Conservation (phyloP, 2,329 filamentous ascomycete genomes). For the Venturia nashicola region DNA sequence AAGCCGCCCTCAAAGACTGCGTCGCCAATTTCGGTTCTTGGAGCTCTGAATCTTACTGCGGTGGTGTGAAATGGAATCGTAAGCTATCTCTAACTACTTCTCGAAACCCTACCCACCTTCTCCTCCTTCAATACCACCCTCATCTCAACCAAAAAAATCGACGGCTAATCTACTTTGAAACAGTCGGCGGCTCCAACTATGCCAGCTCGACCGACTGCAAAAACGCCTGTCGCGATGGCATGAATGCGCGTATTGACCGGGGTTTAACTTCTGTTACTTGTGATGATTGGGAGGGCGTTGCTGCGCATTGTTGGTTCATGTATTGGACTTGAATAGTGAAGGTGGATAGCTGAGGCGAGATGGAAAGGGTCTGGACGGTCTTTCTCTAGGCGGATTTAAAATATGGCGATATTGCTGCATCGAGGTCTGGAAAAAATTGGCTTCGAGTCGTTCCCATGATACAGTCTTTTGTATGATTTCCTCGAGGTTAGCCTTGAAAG, state of each 20-base stretch:
- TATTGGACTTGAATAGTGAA: not conserved
- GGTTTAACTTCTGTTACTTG: not conserved
- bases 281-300: not conserved
- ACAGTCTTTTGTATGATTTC: too few relatives aligned
- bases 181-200: not conserved
- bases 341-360: too few relatives aligned
- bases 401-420: too few relatives aligned
- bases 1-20: not conserved
- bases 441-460: too few relatives aligned
- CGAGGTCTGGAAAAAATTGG: too few relatives aligned
- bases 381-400: too few relatives aligned
- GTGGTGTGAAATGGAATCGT: not conserved
- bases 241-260: not conserved
- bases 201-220: not conserved
- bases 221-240: not conserved
- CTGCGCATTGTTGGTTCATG: not conserved
- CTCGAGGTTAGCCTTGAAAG: too few relatives aligned
- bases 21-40: not conserved
- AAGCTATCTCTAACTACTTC: not conserved
- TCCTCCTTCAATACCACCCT: too few relatives aligned
- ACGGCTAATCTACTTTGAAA: too few relatives aligned
- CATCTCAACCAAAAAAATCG: too few relatives aligned
- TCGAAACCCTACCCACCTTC: not conserved
- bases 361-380: too few relatives aligned
- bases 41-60: not conserved